Conservation (phyloP, 192 early-diverging fungal genomes). For the Backusella luteola region DNA sequence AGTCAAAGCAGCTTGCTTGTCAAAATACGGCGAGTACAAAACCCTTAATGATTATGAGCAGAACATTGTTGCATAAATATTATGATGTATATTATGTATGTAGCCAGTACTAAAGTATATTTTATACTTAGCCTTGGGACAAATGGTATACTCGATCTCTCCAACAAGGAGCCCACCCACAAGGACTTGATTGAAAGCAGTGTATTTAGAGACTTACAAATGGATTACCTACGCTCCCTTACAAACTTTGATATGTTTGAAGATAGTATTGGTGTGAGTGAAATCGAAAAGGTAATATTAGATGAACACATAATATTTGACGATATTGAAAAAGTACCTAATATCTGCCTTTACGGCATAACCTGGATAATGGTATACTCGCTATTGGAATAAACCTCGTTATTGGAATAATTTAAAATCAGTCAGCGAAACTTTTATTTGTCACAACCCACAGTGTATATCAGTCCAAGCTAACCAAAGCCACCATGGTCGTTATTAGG, state of each 20-base stretch:
- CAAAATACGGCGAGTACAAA: neutral
- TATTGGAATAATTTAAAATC: too few species aligned
- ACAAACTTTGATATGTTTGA: neutral
- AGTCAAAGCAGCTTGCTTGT: conserved; percentile 4
- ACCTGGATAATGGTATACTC: too few species aligned
- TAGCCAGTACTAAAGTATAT: neutral
- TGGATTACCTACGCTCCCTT: neutral
- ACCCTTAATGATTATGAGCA: neutral
- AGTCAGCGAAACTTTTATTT: too few species aligned
- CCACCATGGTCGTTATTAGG: too few species aligned
- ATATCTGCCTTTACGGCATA: neutral
- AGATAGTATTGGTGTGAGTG: neutral
- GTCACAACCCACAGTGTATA: too few species aligned
- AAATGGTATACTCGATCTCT: conserved; percentile 3
- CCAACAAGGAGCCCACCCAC: neutral
- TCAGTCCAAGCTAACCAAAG: too few species aligned
- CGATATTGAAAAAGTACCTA: neutral
- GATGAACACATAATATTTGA: neutral
- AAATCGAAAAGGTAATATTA: conserved; percentile 11
- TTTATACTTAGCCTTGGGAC: conserved; percentile 4
- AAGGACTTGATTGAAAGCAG: neutral
- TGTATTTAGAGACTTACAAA: neutral
- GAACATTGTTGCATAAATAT: neutral
- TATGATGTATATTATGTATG: neutral
- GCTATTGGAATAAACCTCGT: too few species aligned